Percentiles rank a stretch among this genome's conserved stretches.
These are phyloP conservation scores for Magnolia sinica DNA, from an alignment of 164 flowering plant genomes.

Conservation along the genomic window DNA sequence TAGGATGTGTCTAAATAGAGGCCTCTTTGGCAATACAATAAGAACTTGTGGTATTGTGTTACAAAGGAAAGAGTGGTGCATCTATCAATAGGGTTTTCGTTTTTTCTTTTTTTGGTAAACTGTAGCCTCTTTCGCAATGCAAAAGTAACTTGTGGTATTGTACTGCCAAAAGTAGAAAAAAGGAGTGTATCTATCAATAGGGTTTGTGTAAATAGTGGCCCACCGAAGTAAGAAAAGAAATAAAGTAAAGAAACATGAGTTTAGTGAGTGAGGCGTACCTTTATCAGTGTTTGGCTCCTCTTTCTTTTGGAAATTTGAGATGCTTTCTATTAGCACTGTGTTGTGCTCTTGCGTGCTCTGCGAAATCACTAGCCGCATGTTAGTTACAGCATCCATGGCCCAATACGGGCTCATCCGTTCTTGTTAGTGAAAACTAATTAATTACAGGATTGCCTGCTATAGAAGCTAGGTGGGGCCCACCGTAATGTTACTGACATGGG, in stretches of 20 bases:
- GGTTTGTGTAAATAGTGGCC: background rate
- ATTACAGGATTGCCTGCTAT: too few species aligned
- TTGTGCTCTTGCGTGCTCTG: conserved; percentile 62
- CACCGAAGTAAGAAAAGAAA: background rate
- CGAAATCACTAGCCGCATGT: background rate
- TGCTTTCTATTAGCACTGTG: conserved; percentile 49
- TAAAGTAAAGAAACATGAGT: background rate
- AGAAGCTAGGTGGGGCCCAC: too few species aligned
- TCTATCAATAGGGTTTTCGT: too few species aligned
- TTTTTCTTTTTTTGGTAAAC: too few species aligned
- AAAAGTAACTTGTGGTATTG: too few species aligned
- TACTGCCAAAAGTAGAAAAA: background rate
- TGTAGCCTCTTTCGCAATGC: too few species aligned
- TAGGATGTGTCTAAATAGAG: too few species aligned
- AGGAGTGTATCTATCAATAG: background rate
- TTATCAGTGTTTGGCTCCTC: background rate
- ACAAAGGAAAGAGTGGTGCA: too few species aligned
- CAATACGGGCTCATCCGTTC: background rate
- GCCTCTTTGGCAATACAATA: too few species aligned
- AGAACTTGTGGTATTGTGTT: too few species aligned
- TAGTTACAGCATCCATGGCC: background rate
- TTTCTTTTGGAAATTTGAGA: conserved; percentile 36
- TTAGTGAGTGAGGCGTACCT: background rate
- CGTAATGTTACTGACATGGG: too few species aligned
- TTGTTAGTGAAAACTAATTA: too few species aligned